Evolutionary conservation across 2,329 filamentous ascomycete genomes (phyloP), one percentile per base, ranked within the genome.

Genomic region (Exophiala sp.): DNA sequence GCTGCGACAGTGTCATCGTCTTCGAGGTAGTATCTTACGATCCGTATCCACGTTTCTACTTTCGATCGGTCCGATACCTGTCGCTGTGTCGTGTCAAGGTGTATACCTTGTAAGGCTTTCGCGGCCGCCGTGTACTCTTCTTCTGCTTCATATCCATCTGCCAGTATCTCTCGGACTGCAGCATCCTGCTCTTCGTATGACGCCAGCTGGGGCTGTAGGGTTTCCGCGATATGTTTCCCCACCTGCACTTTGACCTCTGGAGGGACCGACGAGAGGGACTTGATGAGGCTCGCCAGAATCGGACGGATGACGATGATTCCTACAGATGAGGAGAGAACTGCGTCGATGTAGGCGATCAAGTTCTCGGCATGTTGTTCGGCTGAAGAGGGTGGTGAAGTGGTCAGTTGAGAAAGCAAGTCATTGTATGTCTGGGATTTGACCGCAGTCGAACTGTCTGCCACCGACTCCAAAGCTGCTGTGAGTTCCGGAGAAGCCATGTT

Each of bases 11-110:
- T 87, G 73, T 97, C 91, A 69, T 96, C 92, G 44, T 91, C 89
- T 75, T 99, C 92, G 58, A 99, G 82, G 69, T 94, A 95, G 76
- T 95, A 88, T 58, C 94, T 84, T 68, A 95, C 91, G 67, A 99
- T 96, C 56, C 92, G 88, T 63, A 97, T 87, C 89, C 92, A 97
- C 50, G 94, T 83, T 50, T 80, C 79, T 7, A 90, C 89, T 72
- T 91, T 91, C 63, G 92, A 88, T 64, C 89, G 84, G 68, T 91
- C 86, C 24, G 85, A 84, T 34, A 96, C 85, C 52, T 88, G 85
- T 45, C 92, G 86, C 75, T 96, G 91, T 2, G 91, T 91, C 53
- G 83, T 87, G 68, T 99, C 92, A 43, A 97, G 84, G 33, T 91
- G 88, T 63, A 97, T 95, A 35, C 86, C 86, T 65, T 89, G 83